These are phyloP conservation scores for Gnaphalium uliginosum DNA, from an alignment of 129 eudicot genomes.

Conservation along the genomic window DNA sequence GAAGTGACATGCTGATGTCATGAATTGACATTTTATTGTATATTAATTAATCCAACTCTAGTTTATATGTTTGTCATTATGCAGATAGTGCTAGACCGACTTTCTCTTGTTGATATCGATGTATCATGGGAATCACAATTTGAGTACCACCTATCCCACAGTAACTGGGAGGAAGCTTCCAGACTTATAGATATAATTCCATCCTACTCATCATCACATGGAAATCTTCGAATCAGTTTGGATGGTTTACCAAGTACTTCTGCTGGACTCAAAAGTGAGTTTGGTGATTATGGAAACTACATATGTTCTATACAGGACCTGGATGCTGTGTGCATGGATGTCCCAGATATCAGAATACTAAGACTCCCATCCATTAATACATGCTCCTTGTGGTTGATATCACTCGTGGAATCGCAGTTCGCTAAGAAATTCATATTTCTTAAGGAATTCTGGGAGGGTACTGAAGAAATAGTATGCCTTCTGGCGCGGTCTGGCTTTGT, in stretches of 20 bases:
- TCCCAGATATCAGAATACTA: slow-evolving; percentile 59
- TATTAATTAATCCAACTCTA: background rate
- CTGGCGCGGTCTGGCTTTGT: slow-evolving; percentile 77
- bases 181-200: slow-evolving; percentile 75
- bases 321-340: slow-evolving; percentile 76
- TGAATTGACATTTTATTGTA: background rate
- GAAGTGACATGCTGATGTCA: background rate
- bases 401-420: slow-evolving; percentile 69
- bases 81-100: slow-evolving; percentile 90
- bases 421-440: slow-evolving; percentile 67
- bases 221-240: slow-evolving; percentile 74
- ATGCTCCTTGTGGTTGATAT: slow-evolving; percentile 76
- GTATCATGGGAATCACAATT: slow-evolving; percentile 90
- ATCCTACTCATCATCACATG: slow-evolving; percentile 53
- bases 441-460: slow-evolving; percentile 77
- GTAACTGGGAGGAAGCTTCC: slow-evolving; percentile 74
- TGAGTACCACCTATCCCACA: slow-evolving; percentile 87
- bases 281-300: slow-evolving; percentile 53
- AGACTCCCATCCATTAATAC: slow-evolving; percentile 49
- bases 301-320: slow-evolving; percentile 65
- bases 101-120: slow-evolving; percentile 66
- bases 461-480: slow-evolving; percentile 63
- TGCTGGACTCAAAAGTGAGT: slow-evolving; percentile 50
- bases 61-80: slow-evolving; percentile 25
- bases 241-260: slow-evolving; percentile 61